A percentile compares a stretch with the other conserved stretches of the same genome.
Conservation (phyloP, 495 filamentous ascomycete genomes). For the Massariosphaeria phaeospora region DNA sequence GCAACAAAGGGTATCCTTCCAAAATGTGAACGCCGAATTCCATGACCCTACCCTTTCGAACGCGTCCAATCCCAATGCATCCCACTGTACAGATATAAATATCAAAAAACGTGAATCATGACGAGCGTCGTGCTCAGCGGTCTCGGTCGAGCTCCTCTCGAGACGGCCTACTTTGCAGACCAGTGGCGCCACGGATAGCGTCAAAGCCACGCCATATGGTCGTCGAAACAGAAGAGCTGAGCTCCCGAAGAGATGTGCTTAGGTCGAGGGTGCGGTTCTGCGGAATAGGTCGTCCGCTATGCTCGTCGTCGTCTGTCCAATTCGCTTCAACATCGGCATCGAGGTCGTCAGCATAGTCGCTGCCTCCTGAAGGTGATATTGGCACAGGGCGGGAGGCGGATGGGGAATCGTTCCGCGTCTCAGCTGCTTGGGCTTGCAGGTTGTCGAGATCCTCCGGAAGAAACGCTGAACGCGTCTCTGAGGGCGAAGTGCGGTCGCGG, state of each 20-base stretch:
- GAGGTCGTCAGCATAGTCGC: background rate
- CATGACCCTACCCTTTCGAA: background rate
- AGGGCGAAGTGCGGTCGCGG: conserved; percentile 23
- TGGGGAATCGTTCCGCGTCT: conserved; percentile 45
- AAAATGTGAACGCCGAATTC: background rate
- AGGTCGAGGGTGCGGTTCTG: conserved; percentile 1
- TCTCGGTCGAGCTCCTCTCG: conserved; percentile 24
- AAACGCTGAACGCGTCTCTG: conserved; percentile 5
- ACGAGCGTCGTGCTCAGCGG: conserved; percentile 4
- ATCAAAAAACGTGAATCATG: background rate
- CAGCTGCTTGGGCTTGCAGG: conserved; percentile 42
- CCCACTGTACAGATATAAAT: background rate
- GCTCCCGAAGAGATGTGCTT: conserved; percentile 13
- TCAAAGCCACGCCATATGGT: conserved; percentile 30
- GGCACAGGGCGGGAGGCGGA: conserved; percentile 38
- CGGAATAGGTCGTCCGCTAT: background rate
- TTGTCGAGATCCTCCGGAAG: conserved; percentile 49
- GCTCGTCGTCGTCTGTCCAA: conserved; percentile 17
- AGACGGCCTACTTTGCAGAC: conserved; percentile 19
- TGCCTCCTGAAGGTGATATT: background rate
- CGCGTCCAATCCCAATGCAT: background rate
- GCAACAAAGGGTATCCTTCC: background rate
- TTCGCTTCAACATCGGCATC: conserved; percentile 27
- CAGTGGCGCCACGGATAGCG: conserved; percentile 16
- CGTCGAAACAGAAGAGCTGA: conserved; percentile 16